These are phyloP conservation scores for Sisymbrium altissimum DNA, from an alignment of 345 rosid genomes.

Conservation along the genomic window DNA sequence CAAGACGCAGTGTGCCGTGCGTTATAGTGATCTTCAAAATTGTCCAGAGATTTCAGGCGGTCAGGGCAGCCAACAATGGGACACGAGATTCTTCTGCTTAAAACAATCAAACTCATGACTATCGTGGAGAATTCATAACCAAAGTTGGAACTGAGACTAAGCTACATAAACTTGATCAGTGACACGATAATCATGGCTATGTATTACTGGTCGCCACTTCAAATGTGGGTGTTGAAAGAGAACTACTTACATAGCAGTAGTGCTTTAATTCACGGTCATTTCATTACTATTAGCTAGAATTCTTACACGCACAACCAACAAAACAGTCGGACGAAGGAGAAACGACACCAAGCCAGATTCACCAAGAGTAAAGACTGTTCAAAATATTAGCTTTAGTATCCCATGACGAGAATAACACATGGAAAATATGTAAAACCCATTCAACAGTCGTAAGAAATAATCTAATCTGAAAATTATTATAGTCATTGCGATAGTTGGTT, in stretches of 20 bases:
- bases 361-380: neutral
- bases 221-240: neutral
- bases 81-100: constrained; percentile 65
- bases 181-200: neutral
- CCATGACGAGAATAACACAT: neutral
- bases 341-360: neutral
- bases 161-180: neutral
- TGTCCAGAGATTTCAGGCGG: constrained; percentile 56
- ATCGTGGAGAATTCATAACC: neutral
- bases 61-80: constrained; percentile 84
- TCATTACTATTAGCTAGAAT: neutral
- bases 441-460: neutral
- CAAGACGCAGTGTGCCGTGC: constrained; percentile 91
- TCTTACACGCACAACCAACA: neutral
- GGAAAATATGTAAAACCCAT: neutral
- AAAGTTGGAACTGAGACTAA: neutral
- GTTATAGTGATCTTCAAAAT: constrained; percentile 83
- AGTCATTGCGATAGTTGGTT: neutral
- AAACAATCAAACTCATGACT: constrained; percentile 18
- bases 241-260: neutral
- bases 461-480: neutral
- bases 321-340: neutral
- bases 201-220: neutral
- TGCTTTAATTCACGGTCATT: neutral
- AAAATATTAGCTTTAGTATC: neutral